Evolutionary conservation across 192 early-diverging fungal genomes (phyloP).

Genomic region (Rhizoclosmatium sp.): DNA sequence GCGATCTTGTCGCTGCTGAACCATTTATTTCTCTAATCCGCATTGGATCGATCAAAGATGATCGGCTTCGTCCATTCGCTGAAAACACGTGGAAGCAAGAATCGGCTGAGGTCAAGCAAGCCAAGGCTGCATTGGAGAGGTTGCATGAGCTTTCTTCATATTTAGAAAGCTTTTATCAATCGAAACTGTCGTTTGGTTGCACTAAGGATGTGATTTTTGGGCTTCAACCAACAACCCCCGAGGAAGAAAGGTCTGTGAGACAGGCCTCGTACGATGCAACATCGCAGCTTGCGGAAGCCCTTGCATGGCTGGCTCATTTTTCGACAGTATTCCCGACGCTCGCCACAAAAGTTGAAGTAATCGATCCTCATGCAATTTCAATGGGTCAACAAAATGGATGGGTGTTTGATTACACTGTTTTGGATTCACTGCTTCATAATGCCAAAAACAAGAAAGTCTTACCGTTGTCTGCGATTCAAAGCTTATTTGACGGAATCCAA

Average conservation of each 20-base stretch:
- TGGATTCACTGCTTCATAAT: neutral
- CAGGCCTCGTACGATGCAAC: slow-evolving; percentile 13
- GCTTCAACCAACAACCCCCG: neutral
- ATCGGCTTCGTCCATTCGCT: slow-evolving; percentile 35
- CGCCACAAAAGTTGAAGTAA: neutral
- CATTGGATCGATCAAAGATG: slow-evolving; percentile 38
- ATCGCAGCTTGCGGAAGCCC: neutral
- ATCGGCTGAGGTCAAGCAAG: slow-evolving; percentile 31
- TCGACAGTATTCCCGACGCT: neutral
- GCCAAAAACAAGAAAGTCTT: neutral
- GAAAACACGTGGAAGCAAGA: slow-evolving; percentile 22
- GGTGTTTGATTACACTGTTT: slow-evolving; percentile 2
- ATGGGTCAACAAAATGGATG: neutral
- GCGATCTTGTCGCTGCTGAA: slow-evolving; percentile 41
- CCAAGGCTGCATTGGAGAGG: slow-evolving; percentile 25
- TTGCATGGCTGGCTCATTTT: slow-evolving; percentile 27
- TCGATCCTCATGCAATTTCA: neutral
- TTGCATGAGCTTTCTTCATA: slow-evolving; percentile 31
- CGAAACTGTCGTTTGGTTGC: neutral
- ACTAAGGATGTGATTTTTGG: slow-evolving; percentile 6
- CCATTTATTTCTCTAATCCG: slow-evolving; percentile 36
- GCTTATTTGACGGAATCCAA: slow-evolving; percentile 36
- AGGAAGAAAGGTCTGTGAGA: slow-evolving; percentile 8
- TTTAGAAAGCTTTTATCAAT: slow-evolving; percentile 18
- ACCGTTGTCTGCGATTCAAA: slow-evolving; percentile 6